A percentile compares a stretch with the other conserved stretches of the same genome.
These are phyloP conservation scores for Trichoderma sp. DNA, from an alignment of 2,329 filamentous ascomycete genomes.

Conservation along the genomic window DNA sequence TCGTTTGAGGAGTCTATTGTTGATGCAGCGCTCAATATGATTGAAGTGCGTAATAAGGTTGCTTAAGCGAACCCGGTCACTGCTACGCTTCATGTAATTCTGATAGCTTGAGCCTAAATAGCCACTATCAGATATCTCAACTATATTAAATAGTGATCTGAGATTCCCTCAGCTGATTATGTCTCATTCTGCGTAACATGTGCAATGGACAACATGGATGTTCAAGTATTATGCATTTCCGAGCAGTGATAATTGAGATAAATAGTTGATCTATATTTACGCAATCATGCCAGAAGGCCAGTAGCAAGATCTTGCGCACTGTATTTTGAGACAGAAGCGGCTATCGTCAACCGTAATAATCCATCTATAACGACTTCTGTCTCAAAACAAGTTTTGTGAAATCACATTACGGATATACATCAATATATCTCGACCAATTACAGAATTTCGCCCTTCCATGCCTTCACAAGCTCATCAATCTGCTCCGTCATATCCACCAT, in stretches of 20 bases:
- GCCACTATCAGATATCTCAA: neutral
- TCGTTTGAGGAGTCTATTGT: neutral
- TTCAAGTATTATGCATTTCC: too few species aligned
- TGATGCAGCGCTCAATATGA: neutral
- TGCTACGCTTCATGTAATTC: neutral
- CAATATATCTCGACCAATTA: neutral
- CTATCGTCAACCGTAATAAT: neutral
- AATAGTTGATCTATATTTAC: neutral
- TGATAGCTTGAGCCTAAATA: neutral
- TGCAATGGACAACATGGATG: too few species aligned
- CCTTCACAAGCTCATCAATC: neutral
- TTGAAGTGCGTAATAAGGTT: neutral
- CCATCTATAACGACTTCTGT: neutral
- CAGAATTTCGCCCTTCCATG: neutral
- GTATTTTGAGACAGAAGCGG: neutral
- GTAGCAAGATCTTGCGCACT: neutral
- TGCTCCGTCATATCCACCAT: conserved; percentile 1
- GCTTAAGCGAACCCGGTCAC: neutral
- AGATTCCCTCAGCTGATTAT: too few species aligned
- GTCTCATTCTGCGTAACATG: too few species aligned
- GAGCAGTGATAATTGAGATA: too few species aligned
- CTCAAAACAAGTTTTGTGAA: neutral
- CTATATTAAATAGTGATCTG: too few species aligned
- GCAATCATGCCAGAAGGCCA: neutral
- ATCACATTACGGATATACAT: neutral